Conservation (phyloP, 2,329 filamentous ascomycete genomes). For the Trichoderma brevicompactum region DNA sequence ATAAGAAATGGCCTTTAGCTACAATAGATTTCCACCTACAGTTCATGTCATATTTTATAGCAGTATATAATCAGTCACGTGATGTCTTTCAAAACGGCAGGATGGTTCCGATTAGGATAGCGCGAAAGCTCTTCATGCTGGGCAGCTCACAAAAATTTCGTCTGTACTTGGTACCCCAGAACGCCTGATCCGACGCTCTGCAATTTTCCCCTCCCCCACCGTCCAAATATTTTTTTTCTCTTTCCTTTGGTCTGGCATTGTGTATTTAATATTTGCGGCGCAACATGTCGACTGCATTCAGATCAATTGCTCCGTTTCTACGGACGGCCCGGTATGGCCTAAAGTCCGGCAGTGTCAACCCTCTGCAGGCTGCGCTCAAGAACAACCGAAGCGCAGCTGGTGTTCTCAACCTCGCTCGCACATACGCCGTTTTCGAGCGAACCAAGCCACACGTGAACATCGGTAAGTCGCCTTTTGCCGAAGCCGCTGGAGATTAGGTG, state of each 20-base stretch:
- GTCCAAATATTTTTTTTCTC: constrained; percentile 30
- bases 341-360: constrained; percentile 71
- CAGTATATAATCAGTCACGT: constrained; percentile 17
- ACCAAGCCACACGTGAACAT: constrained; percentile 98
- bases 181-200: constrained; percentile 31
- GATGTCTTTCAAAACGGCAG: background rate
- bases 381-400: constrained; percentile 62
- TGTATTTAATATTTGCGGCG: constrained; percentile 35
- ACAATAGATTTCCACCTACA: background rate
- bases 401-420: constrained; percentile 67
- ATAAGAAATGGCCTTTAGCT: too few species aligned
- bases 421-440: constrained; percentile 77
- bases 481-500: background rate
- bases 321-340: constrained; percentile 80
- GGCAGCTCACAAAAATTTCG: constrained; percentile 47
- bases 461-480: constrained; percentile 58
- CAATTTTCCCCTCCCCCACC: constrained; percentile 31
- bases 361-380: constrained; percentile 72
- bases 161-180: constrained; percentile 34
- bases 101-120: constrained; percentile 9
- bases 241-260: constrained; percentile 37
- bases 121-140: constrained; percentile 26
- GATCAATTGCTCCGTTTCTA: constrained; percentile 77
- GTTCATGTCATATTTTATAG: background rate
- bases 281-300: constrained; percentile 81